Evolutionary conservation across 2,329 filamentous ascomycete genomes (phyloP), one percentile per base, ranked within the genome.

Genomic region (Periconia macrospinosa): DNA sequence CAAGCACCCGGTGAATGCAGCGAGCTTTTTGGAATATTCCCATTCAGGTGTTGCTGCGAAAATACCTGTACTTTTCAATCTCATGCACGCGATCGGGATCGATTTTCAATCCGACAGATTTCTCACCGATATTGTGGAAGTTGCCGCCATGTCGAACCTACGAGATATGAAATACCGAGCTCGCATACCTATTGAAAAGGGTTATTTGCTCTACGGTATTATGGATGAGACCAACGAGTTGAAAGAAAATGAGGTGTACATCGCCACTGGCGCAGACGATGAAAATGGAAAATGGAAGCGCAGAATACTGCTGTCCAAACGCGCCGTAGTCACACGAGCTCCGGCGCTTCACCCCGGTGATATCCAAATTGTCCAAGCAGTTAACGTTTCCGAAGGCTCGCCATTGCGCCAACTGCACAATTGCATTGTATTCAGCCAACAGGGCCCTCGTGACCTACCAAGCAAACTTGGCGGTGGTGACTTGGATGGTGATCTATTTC

Each of bases 311-410:
- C 47, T 60, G 6, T 42, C 54, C 9, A 54, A 80, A 0, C 57
- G 65, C 0, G 74, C 92, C 6, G 72, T 91, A 0, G 80, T 96
- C 20, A 92, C 90, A 0, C 82, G 91, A n/a, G 90, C 88, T 1
- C 91, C 91, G 0, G 90, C 90, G 0, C 77, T 95, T 44, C 89
- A 95, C 65, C 89, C 90, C 0, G 91, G 91, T 0, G 91, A 96
- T 65, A 81, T 95, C 1, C 90, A 92, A 65, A 46, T 84, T 1
- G 88, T 82, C 0, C 70, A 69, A 2, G 88, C 88, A 10, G 79
- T 86, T 1, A 67, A 78, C 42, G 81, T 87, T 0, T 88, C 89
- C 0, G 30, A 53, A 0, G 73, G 75, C 0, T 90, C 88, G 15
- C 84, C 89, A 0, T 78, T 95, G 1, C 74, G 75, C 1, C 66